phyloP scores from a whole-genome alignment of 2,329 filamentous ascomycete species.

The Sordariomycetes sp. region DNA sequence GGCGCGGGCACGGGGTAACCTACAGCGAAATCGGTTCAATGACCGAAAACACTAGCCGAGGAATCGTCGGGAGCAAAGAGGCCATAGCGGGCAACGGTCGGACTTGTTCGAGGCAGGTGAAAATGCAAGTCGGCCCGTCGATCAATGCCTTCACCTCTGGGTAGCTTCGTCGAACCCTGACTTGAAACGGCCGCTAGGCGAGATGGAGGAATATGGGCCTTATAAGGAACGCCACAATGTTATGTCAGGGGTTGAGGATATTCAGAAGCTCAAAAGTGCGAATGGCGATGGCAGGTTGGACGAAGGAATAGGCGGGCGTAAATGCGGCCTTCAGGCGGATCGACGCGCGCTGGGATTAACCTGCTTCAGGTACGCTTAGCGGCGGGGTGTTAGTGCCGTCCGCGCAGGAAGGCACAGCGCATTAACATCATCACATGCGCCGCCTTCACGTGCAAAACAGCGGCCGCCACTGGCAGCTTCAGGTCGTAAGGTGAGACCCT shows the following conservation, averaged over 20 bases:
- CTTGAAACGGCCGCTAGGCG: conserved; percentile 1
- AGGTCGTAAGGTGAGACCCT: neutral
- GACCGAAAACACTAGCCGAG: conserved; percentile 57
- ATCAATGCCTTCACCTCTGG: neutral
- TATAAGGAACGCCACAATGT: neutral
- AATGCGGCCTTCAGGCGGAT: no score
- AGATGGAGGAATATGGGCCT: neutral
- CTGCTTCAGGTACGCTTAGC: no score
- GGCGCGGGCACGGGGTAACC: conserved; percentile 12
- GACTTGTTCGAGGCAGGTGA: neutral
- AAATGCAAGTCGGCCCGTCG: neutral
- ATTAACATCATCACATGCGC: conserved; percentile 4
- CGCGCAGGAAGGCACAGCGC: no score
- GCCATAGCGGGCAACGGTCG: no score
- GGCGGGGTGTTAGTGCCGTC: conserved; percentile 1
- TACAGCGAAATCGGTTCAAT: conserved; percentile 62
- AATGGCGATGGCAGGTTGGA: no score
- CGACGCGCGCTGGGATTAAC: no score
- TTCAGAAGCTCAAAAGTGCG: no score
- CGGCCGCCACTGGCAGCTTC: no score
- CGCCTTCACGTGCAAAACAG: conserved; percentile 1
- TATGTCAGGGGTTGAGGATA: no score
- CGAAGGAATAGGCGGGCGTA: no score
- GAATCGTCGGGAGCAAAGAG: conserved; percentile 52
- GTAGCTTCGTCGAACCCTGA: neutral